Base-by-base conservation (phyloP, 257 asterid species). In the Lithospermum erythrorhizon region DNA sequence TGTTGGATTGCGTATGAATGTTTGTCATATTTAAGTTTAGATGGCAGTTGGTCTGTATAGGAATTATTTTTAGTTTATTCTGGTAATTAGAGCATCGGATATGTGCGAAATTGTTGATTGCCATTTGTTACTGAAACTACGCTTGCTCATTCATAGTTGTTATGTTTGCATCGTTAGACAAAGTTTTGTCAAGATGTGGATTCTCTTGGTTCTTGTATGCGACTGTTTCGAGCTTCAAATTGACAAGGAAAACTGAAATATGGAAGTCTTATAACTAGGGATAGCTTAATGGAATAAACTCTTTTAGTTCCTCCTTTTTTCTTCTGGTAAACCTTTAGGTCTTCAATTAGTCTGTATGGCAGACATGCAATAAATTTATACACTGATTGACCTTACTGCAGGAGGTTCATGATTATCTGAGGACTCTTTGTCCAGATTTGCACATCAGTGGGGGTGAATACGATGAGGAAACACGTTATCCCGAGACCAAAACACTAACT, bases 361-460 rank as follows among this genome's bases (percentile, higher is more conserved):
- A 41, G 18, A 41, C 3, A 11, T 8, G 49, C 16, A 41, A 41
- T 41, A 41, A 13, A 14, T 41, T 2, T 41, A 41, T 41, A 41
- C 5, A 41, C 49, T 41, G 17, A 37, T 52, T 35, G 45, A 35
- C 54, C 20, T 29, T n/a, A 55, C 41, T 71, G 71, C 82, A 87
- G 98, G 98, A 90, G 77, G 86, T 90, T 78, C 95, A 87, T 73
- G 96, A 90, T 75, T 90, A 87, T 83, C 74, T 90, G 69, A 90
- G 73, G 86, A 87, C 86, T 52, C 78, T 90, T 68, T 90, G 96
- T 66, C 87, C 96, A 0, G 94, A 86, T 75, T 71, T 90, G 73
- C 95, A 90, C 77, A 85, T 90, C 48, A 75, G 96, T 66, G 86
- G 91, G 37, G 96, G 98, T 41, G 98, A 90, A 69, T 90, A 85